Percentiles rank a stretch among this genome's conserved stretches.
These are phyloP conservation scores for Chaetoscypha palmicola DNA, from an alignment of 2,329 filamentous ascomycete species.

Conservation along the genomic window DNA sequence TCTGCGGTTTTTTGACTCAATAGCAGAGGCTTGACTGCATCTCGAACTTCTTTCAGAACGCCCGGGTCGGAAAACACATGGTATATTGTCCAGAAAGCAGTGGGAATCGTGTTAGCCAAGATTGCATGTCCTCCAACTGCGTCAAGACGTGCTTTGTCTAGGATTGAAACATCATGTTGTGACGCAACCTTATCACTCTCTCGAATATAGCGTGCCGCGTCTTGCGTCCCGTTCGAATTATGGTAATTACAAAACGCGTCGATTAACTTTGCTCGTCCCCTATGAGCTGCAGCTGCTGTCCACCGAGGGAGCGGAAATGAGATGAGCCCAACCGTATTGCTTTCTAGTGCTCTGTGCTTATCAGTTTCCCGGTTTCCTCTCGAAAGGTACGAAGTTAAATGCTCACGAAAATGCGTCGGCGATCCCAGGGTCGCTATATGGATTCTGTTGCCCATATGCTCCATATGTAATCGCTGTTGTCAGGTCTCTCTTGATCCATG, in stretches of 20 bases:
- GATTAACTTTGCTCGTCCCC: background rate
- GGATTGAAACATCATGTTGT: background rate
- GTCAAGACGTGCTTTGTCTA: background rate
- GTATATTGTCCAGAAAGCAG: conserved; percentile 1
- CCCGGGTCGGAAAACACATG: background rate
- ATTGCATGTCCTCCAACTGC: background rate
- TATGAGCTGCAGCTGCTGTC: background rate
- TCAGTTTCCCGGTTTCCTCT: no score
- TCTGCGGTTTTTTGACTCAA: no score
- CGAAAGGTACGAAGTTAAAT: no score
- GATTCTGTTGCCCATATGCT: background rate
- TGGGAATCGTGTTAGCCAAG: background rate
- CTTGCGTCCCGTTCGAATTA: no score
- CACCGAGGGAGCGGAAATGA: background rate
- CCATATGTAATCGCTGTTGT: background rate
- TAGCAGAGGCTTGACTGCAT: background rate
- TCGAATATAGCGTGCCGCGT: no score
- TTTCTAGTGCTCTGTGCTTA: background rate
- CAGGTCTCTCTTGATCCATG: background rate
- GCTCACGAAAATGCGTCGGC: background rate
- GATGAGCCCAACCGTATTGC: background rate
- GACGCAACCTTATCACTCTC: no score
- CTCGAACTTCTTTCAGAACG: background rate
- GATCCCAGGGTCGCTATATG: background rate
- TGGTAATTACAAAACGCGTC: background rate